These are phyloP conservation scores for Verticillium dahliae DNA, from an alignment of 2,329 filamentous ascomycete genomes.

Conservation along the genomic window DNA sequence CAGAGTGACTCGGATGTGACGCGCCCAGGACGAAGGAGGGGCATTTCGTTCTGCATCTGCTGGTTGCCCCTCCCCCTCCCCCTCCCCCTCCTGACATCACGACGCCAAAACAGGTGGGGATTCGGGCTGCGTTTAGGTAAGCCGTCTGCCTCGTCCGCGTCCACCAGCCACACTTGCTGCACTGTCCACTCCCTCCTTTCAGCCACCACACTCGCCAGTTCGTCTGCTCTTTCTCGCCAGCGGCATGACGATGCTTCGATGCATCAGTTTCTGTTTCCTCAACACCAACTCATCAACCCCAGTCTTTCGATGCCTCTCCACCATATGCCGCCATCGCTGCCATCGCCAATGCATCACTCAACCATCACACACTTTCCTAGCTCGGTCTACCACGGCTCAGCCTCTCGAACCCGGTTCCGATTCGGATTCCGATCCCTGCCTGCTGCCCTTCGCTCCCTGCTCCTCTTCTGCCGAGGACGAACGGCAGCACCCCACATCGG, in stretches of 20 bases:
- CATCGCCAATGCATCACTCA: not conserved
- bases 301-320: not conserved
- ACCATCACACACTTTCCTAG: not conserved
- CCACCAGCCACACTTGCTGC: not conserved
- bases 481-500: not conserved
- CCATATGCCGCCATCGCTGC: not conserved
- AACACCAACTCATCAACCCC: too few species aligned
- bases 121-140: not conserved
- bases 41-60: not conserved
- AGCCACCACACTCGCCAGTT: not conserved
- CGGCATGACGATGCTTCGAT: too few species aligned
- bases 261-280: too few species aligned
- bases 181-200: not conserved
- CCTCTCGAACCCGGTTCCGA: not conserved
- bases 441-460: not conserved
- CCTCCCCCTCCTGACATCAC: slow-evolving; percentile 4
- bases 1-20: not conserved
- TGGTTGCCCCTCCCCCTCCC: not conserved
- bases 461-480: not conserved
- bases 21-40: not conserved
- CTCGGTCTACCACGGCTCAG: not conserved
- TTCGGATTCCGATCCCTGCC: not conserved
- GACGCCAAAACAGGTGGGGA: not conserved
- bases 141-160: not conserved
- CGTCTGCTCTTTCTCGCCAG: too few species aligned